phyloP scores from a whole-genome alignment of 371 early-diverging fungal species.

The Dichotomocladium elegans region DNA sequence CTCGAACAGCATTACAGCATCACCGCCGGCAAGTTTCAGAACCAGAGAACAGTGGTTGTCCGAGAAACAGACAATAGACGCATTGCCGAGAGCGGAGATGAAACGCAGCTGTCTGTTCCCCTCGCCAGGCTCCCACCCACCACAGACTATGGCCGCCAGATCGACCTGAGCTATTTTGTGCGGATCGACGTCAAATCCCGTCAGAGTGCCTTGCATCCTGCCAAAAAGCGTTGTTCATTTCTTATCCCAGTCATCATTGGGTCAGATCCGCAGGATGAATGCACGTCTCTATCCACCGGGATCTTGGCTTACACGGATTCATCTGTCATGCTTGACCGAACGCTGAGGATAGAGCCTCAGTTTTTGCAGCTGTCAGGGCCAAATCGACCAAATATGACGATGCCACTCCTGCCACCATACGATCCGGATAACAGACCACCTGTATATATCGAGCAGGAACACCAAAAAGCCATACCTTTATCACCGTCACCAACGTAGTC shows the following conservation, averaged over 20 bases:
- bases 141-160: neutral
- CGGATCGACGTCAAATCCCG: neutral
- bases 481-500: neutral
- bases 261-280: neutral
- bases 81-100: neutral
- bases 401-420: neutral
- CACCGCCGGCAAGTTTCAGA: slow-evolving; percentile 1
- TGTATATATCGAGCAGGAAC: neutral
- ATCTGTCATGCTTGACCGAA: neutral
- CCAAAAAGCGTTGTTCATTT: neutral
- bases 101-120: neutral
- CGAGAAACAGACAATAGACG: neutral
- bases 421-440: slow-evolving; percentile 1
- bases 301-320: slow-evolving; percentile 1
- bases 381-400: neutral
- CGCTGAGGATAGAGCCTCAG: slow-evolving; percentile 5
- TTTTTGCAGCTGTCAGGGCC: neutral
- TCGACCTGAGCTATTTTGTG: neutral
- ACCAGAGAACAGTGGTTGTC: neutral
- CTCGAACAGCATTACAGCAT: slow-evolving; percentile 6
- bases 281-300: neutral
- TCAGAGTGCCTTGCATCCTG: neutral
- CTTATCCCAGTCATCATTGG: neutral
- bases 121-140: neutral
- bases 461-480: no score